Conservation (phyloP, 108 stramenopile species). For the Skeletonema grethae region DNA sequence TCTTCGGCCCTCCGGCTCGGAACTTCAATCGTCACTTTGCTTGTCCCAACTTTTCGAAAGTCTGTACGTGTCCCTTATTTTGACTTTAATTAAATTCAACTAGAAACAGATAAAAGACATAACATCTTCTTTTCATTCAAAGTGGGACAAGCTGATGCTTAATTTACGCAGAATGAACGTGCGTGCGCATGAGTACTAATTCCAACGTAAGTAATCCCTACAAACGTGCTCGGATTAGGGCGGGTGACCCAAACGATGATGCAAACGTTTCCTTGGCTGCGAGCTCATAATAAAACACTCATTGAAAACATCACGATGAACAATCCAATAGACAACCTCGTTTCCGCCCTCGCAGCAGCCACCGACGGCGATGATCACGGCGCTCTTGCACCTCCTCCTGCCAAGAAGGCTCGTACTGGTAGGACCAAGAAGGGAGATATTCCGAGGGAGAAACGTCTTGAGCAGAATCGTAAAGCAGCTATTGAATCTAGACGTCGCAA, state of each 20-base stretch:
- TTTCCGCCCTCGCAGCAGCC: not conserved
- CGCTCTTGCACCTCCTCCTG: not conserved
- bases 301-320: not conserved
- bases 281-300: not conserved
- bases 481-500: constrained; percentile 80
- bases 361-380: not conserved
- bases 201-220: not conserved
- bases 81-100: no score
- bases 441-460: constrained; percentile 69
- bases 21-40: not conserved
- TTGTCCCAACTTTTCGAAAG: not conserved
- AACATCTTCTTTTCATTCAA: not conserved
- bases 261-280: not conserved
- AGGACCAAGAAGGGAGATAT: constrained; percentile 9
- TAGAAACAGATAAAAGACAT: not conserved
- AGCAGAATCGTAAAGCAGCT: constrained; percentile 86
- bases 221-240: not conserved
- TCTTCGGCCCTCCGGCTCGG: no score
- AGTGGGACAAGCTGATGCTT: not conserved
- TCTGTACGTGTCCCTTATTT: not conserved
- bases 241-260: not conserved
- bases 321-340: not conserved
- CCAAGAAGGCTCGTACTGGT: not conserved
- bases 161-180: not conserved
- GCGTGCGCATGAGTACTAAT: not conserved